Evolutionary conservation across 306 rosid species (phyloP), one percentile per base, ranked within the genome.

Genomic region (Quercus mongolica): DNA sequence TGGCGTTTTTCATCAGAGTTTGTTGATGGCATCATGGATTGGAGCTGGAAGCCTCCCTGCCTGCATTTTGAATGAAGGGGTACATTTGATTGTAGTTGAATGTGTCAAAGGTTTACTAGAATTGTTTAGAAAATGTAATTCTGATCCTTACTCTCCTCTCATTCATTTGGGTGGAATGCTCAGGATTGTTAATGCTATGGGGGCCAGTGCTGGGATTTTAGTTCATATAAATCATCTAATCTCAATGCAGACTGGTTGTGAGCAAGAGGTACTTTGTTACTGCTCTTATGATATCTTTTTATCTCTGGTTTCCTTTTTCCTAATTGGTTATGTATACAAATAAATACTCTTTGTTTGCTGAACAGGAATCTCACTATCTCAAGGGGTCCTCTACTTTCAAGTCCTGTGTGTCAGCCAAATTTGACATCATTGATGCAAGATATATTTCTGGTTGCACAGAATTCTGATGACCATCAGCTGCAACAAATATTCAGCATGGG

Each of bases 401-500:
- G 87, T 83, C 83, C 92, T 73, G 79, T 78, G 38, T 62, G 77
- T 68, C 94, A 88, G 86, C 91, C 88, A 72, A 81, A 85, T 83
- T 85, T 94, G 87, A 90, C 94, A 75, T 83, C 94, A 13, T 78
- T 90, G 87, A 85, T 91, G 87, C 99, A 94, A 85, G 99, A 94
- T 77, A 80, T 94, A 83, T 94, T 90, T 91, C 97, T 92, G 38
- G 90, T 94, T 80, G 97, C 99, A 10, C 95, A 92, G 84, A 90
- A 85, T 81, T 88, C 95, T 82, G 91, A 91, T 86, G 91, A 83
- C 82, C 91, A 78, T 80, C 87, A 91, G 77, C 85, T 91, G 71
- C 94, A 87, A 78, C 95, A n/a, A 92, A 68, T 83, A 85, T 92
- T 95, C 97, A 75, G 88, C 97, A 69, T 91, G 99, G 99, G 88